Evolutionary conservation across 176 grass and related monocot species (phyloP).

Genomic region (Puccinellia tenuiflora): DNA sequence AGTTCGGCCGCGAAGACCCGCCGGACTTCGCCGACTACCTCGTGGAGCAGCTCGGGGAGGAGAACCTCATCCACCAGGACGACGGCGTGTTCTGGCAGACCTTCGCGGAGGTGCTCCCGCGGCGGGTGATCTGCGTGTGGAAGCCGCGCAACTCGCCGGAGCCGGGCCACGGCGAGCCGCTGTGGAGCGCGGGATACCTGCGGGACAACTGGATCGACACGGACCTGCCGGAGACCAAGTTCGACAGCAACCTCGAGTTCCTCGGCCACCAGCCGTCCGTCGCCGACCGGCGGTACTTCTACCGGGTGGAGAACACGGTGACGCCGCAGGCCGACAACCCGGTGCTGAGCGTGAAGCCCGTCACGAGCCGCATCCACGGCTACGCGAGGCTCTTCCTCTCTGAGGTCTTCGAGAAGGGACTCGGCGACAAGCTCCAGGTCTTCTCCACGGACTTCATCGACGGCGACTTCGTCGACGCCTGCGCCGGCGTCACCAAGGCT

Average conservation of each 20-base stretch:
- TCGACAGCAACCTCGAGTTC: slow-evolving; percentile 81
- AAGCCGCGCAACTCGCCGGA: slow-evolving; percentile 67
- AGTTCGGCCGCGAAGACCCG: slow-evolving; percentile 85
- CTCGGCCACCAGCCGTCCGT: slow-evolving; percentile 46
- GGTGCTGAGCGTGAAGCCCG: slow-evolving; percentile 56
- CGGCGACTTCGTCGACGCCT: slow-evolving; percentile 86
- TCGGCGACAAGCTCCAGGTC: slow-evolving; percentile 70
- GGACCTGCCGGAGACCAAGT: slow-evolving; percentile 87
- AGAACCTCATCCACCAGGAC: slow-evolving; percentile 66
- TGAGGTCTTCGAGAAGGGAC: slow-evolving; percentile 57
- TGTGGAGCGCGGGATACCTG: slow-evolving; percentile 65
- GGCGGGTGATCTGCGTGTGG: slow-evolving; percentile 90
- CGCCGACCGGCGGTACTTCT: slow-evolving; percentile 44
- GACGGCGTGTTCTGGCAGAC: slow-evolving; percentile 63
- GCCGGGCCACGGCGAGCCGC: slow-evolving; percentile 40
- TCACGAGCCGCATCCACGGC: slow-evolving; percentile 56
- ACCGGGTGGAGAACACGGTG: slow-evolving; percentile 95
- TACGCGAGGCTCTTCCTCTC: slow-evolving; percentile 72
- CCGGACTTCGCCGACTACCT: slow-evolving; percentile 83
- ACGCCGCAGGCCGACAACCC: slow-evolving; percentile 9
- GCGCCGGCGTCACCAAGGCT: slow-evolving; percentile 71
- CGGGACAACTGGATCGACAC: slow-evolving; percentile 95
- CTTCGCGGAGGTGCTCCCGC: slow-evolving; percentile 59
- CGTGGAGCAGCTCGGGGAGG: slow-evolving; percentile 63
- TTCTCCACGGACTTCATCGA: slow-evolving; percentile 93